Evolutionary conservation across 352 stramenopile species (phyloP).

Genomic region (Phytophthora pisi): DNA sequence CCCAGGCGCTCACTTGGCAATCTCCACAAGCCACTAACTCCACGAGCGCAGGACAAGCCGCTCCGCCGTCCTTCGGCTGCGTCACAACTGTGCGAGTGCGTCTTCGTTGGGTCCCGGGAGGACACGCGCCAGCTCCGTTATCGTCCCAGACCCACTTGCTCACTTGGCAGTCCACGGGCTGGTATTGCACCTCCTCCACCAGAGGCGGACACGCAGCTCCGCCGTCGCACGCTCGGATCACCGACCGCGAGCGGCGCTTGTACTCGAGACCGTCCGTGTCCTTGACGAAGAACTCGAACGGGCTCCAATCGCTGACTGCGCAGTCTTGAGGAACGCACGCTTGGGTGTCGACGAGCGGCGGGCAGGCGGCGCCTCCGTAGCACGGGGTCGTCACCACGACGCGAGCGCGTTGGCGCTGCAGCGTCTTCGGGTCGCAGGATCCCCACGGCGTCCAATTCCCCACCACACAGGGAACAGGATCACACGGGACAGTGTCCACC

Average conservation of each 20-base stretch:
- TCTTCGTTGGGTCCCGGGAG: slow-evolving; percentile 34
- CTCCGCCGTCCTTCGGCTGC: slow-evolving; percentile 37
- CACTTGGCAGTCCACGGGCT: slow-evolving; percentile 63
- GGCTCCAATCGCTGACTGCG: slow-evolving; percentile 51
- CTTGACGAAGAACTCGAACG: slow-evolving; percentile 48
- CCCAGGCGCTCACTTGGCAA: slow-evolving; percentile 64
- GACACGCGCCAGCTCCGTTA: slow-evolving; percentile 40
- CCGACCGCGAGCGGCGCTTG: slow-evolving; percentile 50
- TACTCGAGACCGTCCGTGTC: slow-evolving; percentile 45
- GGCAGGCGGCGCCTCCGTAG: slow-evolving; percentile 51
- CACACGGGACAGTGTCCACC: slow-evolving; percentile 36
- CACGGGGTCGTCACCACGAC: slow-evolving; percentile 28
- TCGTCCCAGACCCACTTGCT: slow-evolving; percentile 56
- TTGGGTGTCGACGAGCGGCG: slow-evolving; percentile 38
- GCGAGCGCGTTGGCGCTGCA: slow-evolving; percentile 42
- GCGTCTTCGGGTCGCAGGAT: slow-evolving; percentile 38
- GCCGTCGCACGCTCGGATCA: slow-evolving; percentile 40
- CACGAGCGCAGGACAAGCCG: slow-evolving; percentile 29
- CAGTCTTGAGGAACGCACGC: slow-evolving; percentile 53
- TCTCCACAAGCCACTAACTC: slow-evolving; percentile 51
- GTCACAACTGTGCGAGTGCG: slow-evolving; percentile 38
- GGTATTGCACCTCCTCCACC: slow-evolving; percentile 54
- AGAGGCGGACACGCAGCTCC: slow-evolving; percentile 51
- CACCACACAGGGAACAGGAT: slow-evolving; percentile 48
- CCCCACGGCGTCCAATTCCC: slow-evolving; percentile 41